Base-by-base conservation (phyloP, 1,284 basidiomycete genomes). In the Vanrija sp. region DNA sequence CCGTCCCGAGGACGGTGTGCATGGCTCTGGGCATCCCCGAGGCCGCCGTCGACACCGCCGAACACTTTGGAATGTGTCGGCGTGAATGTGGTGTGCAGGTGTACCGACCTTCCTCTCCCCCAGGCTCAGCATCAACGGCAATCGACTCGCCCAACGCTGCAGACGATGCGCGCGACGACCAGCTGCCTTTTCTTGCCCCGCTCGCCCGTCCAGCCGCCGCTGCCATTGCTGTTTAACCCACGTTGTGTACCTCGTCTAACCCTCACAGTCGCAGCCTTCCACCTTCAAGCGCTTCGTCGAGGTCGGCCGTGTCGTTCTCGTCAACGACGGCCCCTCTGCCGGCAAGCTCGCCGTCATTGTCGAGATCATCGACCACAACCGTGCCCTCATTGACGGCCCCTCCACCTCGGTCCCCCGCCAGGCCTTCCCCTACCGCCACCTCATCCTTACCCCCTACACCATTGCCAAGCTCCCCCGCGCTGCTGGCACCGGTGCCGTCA, bases 301-400 rank as follows among this genome's bases (percentile, higher is more conserved):
- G 85, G 91, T 97, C 75, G 95, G 94, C 77, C 90, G 95, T 88
- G 94, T 98, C 65, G 91, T 98, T 77, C 90, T 98, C 80, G 83
- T 98, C 80, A 90, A 89, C 78, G 79, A 87, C 62, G 95, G 94
- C 61, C 89, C 89, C 59, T 83, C 80, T 58, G 82, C 85, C 57
- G 92, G 93, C 70, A 88, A 88, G 78, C 89, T 97, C 72, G 96
- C 96, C 62, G 88, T 93, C 66, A 94, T 98, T 74, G 85, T 85
- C 58, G 94, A 98, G 80, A 93, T 98, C 78, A 92, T 98, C 66
- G 96, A 98, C 85, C 95, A 98, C 84, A 96, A 94, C 83, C 85
- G 93, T 77, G 95, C 94, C 47, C 84, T 98, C 75, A 86, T 98
- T 71, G 95, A 98, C 78, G 93, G 93, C 55, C 94, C 95, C 61